Evolutionary conservation across 2,329 filamentous ascomycete genomes (phyloP), one percentile per base, ranked within the genome.

Genomic region (Arthrinium phaeospermum): DNA sequence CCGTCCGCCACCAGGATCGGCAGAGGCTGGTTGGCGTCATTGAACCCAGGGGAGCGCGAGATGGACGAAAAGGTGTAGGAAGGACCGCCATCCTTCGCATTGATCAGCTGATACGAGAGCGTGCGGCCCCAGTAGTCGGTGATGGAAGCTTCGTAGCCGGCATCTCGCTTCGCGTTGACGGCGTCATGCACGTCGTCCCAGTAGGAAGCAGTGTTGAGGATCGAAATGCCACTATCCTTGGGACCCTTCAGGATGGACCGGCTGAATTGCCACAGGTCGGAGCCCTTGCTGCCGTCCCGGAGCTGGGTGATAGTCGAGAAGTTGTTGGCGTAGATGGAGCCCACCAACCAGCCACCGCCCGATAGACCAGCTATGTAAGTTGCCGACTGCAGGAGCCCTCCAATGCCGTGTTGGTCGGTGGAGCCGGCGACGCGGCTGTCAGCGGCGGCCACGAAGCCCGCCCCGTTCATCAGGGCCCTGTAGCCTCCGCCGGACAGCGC

Each of bases 61-160:
- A 95, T 93, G 0, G 92, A 94, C 0, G 92, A 94, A 82, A 90
- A 94, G 0, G 93, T 95, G 77, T 91, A 93, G 37, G 88, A 82
- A 4, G 94, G 88, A 0, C 91, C 93, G 16, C 93, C 93, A 73
- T 91, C 82, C 0, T 85, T 85, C 2, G 87, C 90, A 77, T 94
- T 92, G 77, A 94, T 88, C 49, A 95, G 85, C 79, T 94, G 92
- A 79, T 90, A 93, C 1, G 90, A 90, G 13, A 94, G 85, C 27
- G 91, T 91, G 69, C 92, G 90, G 12, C 90, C 91, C 90, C 92
- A 94, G 77, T 92, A 91, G 81, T 95, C 93, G 0, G 93, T 94
- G 71, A 95, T 85, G 0, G 91, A 90, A 6, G 86, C 86, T 45
- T 91, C 86, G 77, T 87, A 95, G 0, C 90, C 89, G 4, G 91